These are phyloP conservation scores for Clonostachys sp. DNA, from an alignment of 2,329 filamentous ascomycete genomes.

Conservation along the genomic window DNA sequence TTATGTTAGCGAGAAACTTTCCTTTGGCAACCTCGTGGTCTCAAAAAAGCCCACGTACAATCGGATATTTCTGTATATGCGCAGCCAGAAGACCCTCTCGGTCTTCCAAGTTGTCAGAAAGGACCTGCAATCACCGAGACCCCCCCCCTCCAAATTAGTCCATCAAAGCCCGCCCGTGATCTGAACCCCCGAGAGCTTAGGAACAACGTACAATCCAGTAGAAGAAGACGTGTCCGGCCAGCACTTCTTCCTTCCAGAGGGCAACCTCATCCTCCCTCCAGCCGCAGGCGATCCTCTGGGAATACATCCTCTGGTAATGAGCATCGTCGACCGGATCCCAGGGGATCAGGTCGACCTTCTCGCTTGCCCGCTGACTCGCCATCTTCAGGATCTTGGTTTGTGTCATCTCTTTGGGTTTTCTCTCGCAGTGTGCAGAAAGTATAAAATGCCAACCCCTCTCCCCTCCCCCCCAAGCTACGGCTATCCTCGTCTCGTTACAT, in stretches of 20 bases:
- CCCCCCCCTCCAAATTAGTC: background rate
- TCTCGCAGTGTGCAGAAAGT: background rate
- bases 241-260: constrained; percentile 23
- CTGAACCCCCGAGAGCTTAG: too few relatives aligned
- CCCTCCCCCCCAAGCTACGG: too few relatives aligned
- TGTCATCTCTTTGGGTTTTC: constrained; percentile 1
- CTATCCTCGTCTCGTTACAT: too few relatives aligned
- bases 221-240: constrained; percentile 24
- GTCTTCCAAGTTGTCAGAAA: constrained; percentile 19
- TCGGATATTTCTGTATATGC: constrained; percentile 20
- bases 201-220: constrained; percentile 32
- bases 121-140: background rate
- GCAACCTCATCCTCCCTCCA: constrained; percentile 32
- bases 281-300: constrained; percentile 38
- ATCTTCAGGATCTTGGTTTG: constrained; percentile 1
- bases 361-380: background rate
- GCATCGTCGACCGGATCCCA: constrained; percentile 33
- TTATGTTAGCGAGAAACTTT: background rate
- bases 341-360: constrained; percentile 29
- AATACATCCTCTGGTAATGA: constrained; percentile 32
- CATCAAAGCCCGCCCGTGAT: background rate
- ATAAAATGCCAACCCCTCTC: too few relatives aligned
- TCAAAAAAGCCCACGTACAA: constrained; percentile 12
- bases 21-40: background rate
- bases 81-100: constrained; percentile 18